These are phyloP conservation scores for Paxillus involutus DNA, from an alignment of 768 basidiomycete genomes.

Conservation along the genomic window DNA sequence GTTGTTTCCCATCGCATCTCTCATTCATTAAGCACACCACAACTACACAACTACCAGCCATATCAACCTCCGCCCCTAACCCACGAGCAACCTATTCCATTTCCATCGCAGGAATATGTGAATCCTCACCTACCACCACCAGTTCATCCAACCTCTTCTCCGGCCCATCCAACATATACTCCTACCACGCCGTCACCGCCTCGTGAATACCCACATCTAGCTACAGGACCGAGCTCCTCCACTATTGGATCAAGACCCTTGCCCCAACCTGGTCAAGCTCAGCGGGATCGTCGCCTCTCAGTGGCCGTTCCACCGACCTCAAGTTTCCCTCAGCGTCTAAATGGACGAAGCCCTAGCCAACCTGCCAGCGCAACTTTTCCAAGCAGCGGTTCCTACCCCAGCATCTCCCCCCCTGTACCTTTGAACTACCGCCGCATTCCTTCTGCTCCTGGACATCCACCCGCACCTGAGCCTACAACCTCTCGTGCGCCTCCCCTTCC, in stretches of 20 bases:
- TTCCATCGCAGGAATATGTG: constrained; percentile 24
- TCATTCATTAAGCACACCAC: constrained; percentile 30
- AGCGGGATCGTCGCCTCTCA: constrained; percentile 31
- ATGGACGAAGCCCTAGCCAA: constrained; percentile 4
- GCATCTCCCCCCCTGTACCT: constrained; percentile 16
- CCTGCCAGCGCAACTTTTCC: constrained; percentile 13
- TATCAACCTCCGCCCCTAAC: constrained; percentile 18
- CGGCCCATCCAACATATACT: constrained; percentile 18
- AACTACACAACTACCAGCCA: constrained; percentile 23
- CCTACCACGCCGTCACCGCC: constrained; percentile 25
- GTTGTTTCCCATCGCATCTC: constrained; percentile 18
- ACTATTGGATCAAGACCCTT: constrained; percentile 28
- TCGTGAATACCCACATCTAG: constrained; percentile 14
- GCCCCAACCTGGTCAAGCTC: constrained; percentile 31
- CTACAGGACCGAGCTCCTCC: constrained; percentile 2
- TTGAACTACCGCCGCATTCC: constrained; percentile 36
- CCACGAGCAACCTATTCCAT: constrained; percentile 22
- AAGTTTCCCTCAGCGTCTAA: constrained; percentile 30
- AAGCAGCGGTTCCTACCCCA: constrained; percentile 17
- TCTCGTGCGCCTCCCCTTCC: constrained; percentile 24
- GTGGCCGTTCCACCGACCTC: constrained; percentile 28
- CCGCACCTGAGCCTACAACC: constrained; percentile 20
- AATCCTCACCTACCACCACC: constrained; percentile 19
- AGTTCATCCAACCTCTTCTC: constrained; percentile 24
- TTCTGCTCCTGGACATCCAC: constrained; percentile 23